phyloP scores from a whole-genome alignment of 2,329 filamentous ascomycete genomes.

The Stagonosporopsis tanaceti region DNA sequence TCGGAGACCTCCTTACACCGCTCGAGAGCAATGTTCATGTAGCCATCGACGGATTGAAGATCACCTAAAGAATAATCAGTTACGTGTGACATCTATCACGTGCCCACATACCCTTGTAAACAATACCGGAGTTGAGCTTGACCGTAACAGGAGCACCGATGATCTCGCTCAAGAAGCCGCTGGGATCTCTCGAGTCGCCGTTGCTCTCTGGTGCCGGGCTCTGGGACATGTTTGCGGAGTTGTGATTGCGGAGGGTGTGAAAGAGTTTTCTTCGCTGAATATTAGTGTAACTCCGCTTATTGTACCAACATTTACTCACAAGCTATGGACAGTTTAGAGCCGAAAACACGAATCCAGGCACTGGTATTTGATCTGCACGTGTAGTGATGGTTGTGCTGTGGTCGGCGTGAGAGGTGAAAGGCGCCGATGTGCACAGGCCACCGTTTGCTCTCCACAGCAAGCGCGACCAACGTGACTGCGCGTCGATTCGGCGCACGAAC shows the following conservation, averaged over 20 bases:
- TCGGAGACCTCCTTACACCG: conserved; percentile 93
- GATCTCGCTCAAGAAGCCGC: conserved; percentile 90
- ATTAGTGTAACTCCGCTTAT: background rate
- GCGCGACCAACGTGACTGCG: conserved; percentile 45
- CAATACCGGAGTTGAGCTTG: conserved; percentile 97
- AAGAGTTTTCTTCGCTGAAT: conserved; percentile 4
- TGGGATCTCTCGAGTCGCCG: conserved; percentile 86
- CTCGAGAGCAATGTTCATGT: conserved; percentile 99
- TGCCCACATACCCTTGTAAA: conserved; percentile 81
- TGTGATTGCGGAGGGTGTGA: background rate
- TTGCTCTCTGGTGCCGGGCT: conserved; percentile 60
- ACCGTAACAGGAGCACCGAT: conserved; percentile 94
- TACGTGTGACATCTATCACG: background rate
- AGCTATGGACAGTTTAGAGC: background rate
- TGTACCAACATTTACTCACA: background rate
- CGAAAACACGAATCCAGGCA: background rate
- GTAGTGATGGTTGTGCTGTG: conserved; percentile 5
- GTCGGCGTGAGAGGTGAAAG: conserved; percentile 5
- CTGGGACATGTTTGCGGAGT: conserved; percentile 50
- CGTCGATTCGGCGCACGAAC: conserved; percentile 30
- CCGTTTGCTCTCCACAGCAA: conserved; percentile 3
- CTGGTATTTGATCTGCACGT: background rate
- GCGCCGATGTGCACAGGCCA: conserved; percentile 33
- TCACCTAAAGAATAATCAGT: conserved; percentile 69
- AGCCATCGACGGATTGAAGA: conserved; percentile 95